A percentile compares a stretch with the other conserved stretches of the same genome.
These are phyloP conservation scores for Teratosphaeria epicoccoides DNA, from an alignment of 2,329 filamentous ascomycete genomes.

Conservation along the genomic window DNA sequence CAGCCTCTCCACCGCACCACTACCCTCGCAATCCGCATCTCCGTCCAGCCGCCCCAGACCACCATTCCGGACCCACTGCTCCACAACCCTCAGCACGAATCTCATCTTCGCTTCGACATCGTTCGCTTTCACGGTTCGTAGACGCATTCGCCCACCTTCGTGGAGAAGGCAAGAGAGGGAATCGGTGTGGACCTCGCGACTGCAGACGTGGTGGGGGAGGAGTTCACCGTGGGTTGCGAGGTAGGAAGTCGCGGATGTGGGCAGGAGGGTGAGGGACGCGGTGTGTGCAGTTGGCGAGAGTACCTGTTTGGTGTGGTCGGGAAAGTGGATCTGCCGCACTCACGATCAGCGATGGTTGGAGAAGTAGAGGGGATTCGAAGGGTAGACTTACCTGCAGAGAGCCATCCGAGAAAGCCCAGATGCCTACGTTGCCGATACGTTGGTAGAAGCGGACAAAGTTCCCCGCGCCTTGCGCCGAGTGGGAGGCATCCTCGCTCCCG, in stretches of 20 bases:
- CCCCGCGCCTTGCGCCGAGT: slow-evolving; percentile 31
- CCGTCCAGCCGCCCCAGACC: slow-evolving; percentile 48
- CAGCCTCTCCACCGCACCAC: slow-evolving; percentile 23
- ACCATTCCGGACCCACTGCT: slow-evolving; percentile 59
- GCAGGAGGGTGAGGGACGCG: slow-evolving; percentile 68
- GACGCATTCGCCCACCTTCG: slow-evolving; percentile 37
- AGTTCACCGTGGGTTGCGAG: slow-evolving; percentile 51
- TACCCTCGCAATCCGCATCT: slow-evolving; percentile 21
- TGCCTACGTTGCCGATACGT: slow-evolving; percentile 67
- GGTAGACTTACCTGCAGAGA: slow-evolving; percentile 53
- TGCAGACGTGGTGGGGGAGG: slow-evolving; percentile 57
- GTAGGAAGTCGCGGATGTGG: slow-evolving; percentile 56
- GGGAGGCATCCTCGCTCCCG: slow-evolving; percentile 32
- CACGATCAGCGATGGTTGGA: slow-evolving; percentile 7
- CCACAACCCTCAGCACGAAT: slow-evolving; percentile 58
- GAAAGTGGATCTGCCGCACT: slow-evolving; percentile 62
- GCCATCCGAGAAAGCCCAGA: slow-evolving; percentile 72
- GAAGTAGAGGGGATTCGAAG: not conserved
- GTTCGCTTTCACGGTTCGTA: slow-evolving; percentile 54
- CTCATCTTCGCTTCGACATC: slow-evolving; percentile 63
- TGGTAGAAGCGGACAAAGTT: slow-evolving; percentile 70
- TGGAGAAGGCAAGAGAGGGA: slow-evolving; percentile 64
- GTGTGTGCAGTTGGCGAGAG: slow-evolving; percentile 63
- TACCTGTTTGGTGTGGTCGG: slow-evolving; percentile 77
- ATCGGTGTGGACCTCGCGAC: slow-evolving; percentile 60